These are phyloP conservation scores for Pterulicium gracile DNA, from an alignment of 1,284 basidiomycete species.

Conservation along the genomic window DNA sequence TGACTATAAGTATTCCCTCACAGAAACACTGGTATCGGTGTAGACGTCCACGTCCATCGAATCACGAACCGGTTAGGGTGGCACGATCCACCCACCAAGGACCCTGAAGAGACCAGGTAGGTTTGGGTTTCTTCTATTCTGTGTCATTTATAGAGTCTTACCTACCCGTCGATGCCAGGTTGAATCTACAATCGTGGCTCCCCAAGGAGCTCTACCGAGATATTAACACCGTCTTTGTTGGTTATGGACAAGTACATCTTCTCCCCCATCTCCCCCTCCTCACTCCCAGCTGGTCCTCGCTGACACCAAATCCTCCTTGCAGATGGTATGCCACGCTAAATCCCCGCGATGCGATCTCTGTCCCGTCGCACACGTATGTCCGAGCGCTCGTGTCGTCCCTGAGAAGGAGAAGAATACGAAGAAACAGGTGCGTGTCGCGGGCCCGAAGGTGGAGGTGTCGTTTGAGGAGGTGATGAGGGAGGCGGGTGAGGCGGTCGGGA, in stretches of 20 bases:
- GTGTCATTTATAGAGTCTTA: background rate
- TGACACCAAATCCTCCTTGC: background rate
- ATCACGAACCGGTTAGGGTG: constrained; percentile 90
- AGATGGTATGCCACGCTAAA: constrained; percentile 54
- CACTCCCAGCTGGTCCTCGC: constrained; percentile 1
- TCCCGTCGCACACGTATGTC: constrained; percentile 37
- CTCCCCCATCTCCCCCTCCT: constrained; percentile 1
- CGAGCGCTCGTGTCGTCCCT: constrained; percentile 35
- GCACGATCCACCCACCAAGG: constrained; percentile 79
- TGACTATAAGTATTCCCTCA: background rate
- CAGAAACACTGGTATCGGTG: constrained; percentile 91
- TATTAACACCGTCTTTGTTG: constrained; percentile 85
- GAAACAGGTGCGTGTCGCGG: background rate
- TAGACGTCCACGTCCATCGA: constrained; percentile 92
- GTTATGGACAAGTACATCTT: constrained; percentile 75
- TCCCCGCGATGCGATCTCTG: constrained; percentile 65
- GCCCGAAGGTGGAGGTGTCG: constrained; percentile 5
- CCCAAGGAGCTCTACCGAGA: constrained; percentile 70
- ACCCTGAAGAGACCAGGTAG: constrained; percentile 80
- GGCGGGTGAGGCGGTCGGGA: background rate
- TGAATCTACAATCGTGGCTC: constrained; percentile 89
- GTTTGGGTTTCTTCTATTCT: constrained; percentile 4
- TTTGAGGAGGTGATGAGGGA: constrained; percentile 3
- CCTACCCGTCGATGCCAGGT: constrained; percentile 25
- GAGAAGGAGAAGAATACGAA: constrained; percentile 16